Evolutionary conservation across 495 filamentous ascomycete genomes (phyloP).

Genomic region (Cenococcum geophilum): DNA sequence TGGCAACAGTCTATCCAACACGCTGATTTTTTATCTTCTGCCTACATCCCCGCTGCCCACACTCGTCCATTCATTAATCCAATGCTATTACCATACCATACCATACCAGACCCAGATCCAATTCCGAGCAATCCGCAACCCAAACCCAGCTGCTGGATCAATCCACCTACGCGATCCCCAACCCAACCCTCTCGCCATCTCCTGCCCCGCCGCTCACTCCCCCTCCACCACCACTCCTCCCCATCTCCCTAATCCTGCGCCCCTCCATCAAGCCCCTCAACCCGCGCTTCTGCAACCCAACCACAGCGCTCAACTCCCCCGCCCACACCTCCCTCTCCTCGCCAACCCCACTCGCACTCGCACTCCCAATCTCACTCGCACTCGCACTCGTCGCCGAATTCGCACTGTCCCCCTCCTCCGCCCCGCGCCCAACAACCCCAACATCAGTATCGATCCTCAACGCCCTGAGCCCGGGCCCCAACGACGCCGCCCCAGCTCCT

Average conservation of each 20-base stretch:
- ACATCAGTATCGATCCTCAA: constrained; percentile 39
- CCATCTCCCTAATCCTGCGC: constrained; percentile 65
- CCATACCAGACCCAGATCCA: too few species aligned
- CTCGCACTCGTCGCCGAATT: constrained; percentile 24
- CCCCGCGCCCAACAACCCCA: background rate
- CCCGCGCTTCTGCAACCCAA: constrained; percentile 90
- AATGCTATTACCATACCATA: too few species aligned
- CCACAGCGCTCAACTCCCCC: constrained; percentile 84
- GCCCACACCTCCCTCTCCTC: constrained; percentile 60
- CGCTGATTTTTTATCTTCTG: too few species aligned
- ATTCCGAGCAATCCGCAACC: background rate
- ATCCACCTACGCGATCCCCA: background rate
- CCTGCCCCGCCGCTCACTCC: background rate
- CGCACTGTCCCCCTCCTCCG: constrained; percentile 27
- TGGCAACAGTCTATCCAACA: too few species aligned
- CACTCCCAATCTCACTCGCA: constrained; percentile 28
- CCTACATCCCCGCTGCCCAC: too few species aligned
- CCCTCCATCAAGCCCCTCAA: constrained; percentile 94
- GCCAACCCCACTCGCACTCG: constrained; percentile 27
- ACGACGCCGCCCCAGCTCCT: constrained; percentile 12
- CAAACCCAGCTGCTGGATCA: background rate
- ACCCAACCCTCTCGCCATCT: background rate
- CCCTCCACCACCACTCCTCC: constrained; percentile 24
- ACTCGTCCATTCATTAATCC: too few species aligned
- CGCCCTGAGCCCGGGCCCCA: constrained; percentile 25